Evolutionary conservation across 1,284 basidiomycete species (phyloP).

Genomic region (Rhodotorula sp.): DNA sequence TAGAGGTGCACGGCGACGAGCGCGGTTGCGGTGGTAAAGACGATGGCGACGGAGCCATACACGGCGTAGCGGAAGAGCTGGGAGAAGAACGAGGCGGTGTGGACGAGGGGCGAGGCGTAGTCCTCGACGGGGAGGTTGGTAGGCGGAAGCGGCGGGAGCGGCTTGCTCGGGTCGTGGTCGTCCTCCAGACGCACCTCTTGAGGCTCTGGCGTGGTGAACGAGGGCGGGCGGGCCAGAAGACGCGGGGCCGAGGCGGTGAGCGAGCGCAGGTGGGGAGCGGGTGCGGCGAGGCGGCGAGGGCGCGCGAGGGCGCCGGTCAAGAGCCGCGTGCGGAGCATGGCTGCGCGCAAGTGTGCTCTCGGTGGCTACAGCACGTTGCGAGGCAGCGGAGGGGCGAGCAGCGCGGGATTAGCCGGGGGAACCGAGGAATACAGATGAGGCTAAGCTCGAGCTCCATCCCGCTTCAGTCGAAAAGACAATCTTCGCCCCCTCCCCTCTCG

Average conservation of each 20-base stretch:
- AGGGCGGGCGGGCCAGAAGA: slow-evolving; percentile 6
- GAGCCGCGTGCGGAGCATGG: not conserved
- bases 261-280: not conserved
- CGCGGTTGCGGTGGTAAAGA: slow-evolving; percentile 19
- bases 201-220: slow-evolving; percentile 27
- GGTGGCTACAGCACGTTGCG: too few relatives aligned
- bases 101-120: slow-evolving; percentile 39
- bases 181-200: not conserved
- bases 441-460: too few relatives aligned
- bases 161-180: not conserved
- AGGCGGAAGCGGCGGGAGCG: not conserved
- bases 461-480: too few relatives aligned
- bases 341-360: too few relatives aligned
- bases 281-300: not conserved
- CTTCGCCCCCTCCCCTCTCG: too few relatives aligned
- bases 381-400: too few relatives aligned
- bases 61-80: slow-evolving; percentile 44
- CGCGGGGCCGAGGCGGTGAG: not conserved
- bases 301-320: not conserved
- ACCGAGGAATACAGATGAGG: too few relatives aligned
- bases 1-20: slow-evolving; percentile 43
- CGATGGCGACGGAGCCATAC: slow-evolving; percentile 39
- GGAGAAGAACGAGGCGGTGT: slow-evolving; percentile 39
- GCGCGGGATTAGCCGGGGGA: too few relatives aligned
- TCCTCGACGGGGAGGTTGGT: slow-evolving; percentile 30